Conservation (phyloP, 805 yeast genomes). For the Hanseniaspora vineae region DNA sequence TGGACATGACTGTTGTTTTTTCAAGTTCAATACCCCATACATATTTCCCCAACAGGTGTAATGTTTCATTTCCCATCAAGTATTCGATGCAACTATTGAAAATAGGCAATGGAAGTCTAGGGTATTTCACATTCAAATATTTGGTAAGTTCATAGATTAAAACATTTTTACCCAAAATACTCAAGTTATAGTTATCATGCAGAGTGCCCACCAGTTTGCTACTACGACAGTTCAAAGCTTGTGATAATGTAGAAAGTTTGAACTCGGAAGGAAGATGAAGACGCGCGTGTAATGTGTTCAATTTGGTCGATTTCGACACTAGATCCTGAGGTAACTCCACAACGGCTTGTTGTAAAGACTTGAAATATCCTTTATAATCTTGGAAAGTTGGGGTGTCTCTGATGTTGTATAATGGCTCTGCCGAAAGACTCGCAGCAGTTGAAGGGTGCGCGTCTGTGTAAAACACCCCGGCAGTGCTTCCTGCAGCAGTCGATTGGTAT, state of each 20-base stretch:
- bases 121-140: constrained; percentile 61
- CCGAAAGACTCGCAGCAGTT: background rate
- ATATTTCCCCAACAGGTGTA: constrained; percentile 50
- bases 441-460: background rate
- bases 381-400: constrained; percentile 8
- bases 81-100: constrained; percentile 66
- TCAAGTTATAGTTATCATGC: constrained; percentile 66
- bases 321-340: constrained; percentile 31
- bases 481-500: constrained; percentile 1
- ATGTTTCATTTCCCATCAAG: constrained; percentile 52
- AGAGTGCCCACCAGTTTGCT: constrained; percentile 29
- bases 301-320: constrained; percentile 51
- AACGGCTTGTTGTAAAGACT: constrained; percentile 10
- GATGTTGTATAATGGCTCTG: background rate
- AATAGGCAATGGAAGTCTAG: constrained; percentile 77
- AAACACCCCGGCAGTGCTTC: too few relatives aligned
- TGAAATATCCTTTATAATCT: constrained; percentile 16
- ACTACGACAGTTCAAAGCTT: constrained; percentile 55
- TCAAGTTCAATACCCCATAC: constrained; percentile 87
- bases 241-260: constrained; percentile 57
- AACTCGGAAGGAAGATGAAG: constrained; percentile 47
- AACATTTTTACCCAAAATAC: constrained; percentile 70
- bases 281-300: constrained; percentile 70
- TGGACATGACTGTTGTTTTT: constrained; percentile 44
- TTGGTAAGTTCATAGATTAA: constrained; percentile 67